These are phyloP conservation scores for Tolypocladium paradoxum DNA, from an alignment of 2,329 filamentous ascomycete species.

Conservation along the genomic window DNA sequence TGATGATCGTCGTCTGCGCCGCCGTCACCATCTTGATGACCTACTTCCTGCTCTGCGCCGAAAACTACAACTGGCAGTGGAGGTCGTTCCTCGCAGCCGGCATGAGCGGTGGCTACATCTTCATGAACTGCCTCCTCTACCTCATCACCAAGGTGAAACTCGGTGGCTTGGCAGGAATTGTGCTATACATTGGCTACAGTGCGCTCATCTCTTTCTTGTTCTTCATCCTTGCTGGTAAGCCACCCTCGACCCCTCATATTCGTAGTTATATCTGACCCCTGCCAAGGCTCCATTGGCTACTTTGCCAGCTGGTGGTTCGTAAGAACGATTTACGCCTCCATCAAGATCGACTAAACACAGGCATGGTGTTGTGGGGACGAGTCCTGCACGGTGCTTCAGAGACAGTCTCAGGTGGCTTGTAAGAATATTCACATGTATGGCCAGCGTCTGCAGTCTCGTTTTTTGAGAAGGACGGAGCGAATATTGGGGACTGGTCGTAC, in stretches of 20 bases:
- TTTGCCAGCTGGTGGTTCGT: conserved; percentile 93
- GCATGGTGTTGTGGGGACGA: background rate
- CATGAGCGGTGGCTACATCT: conserved; percentile 84
- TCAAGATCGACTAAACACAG: conserved; percentile 75
- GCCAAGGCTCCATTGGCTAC: conserved; percentile 82
- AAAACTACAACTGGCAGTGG: conserved; percentile 99
- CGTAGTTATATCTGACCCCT: background rate
- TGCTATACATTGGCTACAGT: conserved; percentile 91
- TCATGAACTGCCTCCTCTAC: conserved; percentile 82
- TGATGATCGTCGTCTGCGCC: conserved; percentile 93
- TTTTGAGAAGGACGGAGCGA: background rate
- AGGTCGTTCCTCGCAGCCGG: conserved; percentile 85
- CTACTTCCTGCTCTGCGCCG: conserved; percentile 89
- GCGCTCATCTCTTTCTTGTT: conserved; percentile 81
- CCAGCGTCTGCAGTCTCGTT: background rate
- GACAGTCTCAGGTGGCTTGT: conserved; percentile 7
- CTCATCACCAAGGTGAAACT: conserved; percentile 83
- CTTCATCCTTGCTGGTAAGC: conserved; percentile 86
- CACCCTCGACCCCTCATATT: background rate
- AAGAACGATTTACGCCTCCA: conserved; percentile 88
- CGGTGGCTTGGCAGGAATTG: conserved; percentile 71
- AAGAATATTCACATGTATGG: conserved; percentile 10
- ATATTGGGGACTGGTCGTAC: background rate
- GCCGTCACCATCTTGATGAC: conserved; percentile 89
- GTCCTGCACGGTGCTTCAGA: background rate